Base-by-base conservation (phyloP, 495 filamentous ascomycete species). In the Staphylotrichum tortipilum region DNA sequence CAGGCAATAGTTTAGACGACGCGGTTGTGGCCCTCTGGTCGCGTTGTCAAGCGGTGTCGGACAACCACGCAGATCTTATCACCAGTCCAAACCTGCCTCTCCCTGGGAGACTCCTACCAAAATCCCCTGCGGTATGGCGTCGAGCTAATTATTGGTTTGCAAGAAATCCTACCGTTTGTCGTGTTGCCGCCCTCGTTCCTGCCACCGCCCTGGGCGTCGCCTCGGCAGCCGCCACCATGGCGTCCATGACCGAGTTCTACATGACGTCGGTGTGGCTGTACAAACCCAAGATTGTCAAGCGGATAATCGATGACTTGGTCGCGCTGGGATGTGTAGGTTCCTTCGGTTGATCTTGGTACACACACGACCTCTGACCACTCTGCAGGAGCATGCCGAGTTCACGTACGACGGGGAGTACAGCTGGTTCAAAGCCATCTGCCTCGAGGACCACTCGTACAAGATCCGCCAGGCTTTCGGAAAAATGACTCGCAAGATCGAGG, bases 391-490 rank as follows among this genome's bases (percentile, higher is more conserved):
- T 31, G 68, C 68, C 42, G 49, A 49, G 34, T 60, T 50, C 18
- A 46, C 47, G 2, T 75, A 67, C 47, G 56, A 70, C 23, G 8
- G 35, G 14, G 28, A 60, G 8, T 44, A 56, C 11, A 24, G 48
- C 5, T 63, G 53, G 33, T 57, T 72, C 28, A 62, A 50, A 15
- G 24, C 73, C 6, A 58, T 47, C 7, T 77, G 72, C 35, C 22
- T 35, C 5, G 31, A 57, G 1, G 39, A 57, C 3, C 47, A 74
- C 17, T 50, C 28, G 7, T 26, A 37, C 8, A 28, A 35, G 4
- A 55, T 73, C 30, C 55, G 42, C 46, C 7, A 11, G n/a, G 19
- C 24, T 7, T 64, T 60, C 37, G 37, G 36, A 23, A 7, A 12
- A 2, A 41, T 59, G 29, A 19, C 50, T 26, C 11, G 21, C n/a